Base-by-base conservation (phyloP, 2,329 filamentous ascomycete genomes). In the Phialophora chinensis region DNA sequence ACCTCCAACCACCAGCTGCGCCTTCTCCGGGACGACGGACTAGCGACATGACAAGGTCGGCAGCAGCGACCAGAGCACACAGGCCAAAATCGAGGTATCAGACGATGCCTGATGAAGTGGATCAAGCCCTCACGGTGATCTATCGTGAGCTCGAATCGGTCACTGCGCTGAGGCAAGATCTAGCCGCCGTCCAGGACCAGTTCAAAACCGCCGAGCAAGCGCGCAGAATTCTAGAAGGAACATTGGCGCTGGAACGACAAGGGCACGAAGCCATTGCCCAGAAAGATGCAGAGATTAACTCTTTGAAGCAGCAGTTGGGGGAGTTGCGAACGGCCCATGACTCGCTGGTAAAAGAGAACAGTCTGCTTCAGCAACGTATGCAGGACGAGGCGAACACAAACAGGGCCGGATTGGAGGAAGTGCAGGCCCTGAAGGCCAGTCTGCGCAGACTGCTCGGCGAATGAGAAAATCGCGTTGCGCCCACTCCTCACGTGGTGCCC, bases 381-480 rank as follows among this genome's bases (percentile, higher is more conserved):
- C 49, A 42, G 31, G 60, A 55, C 4, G 29, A 62, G 29, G 47
- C 54, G 50, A 55, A 1, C 38, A 50, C 49, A 20, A 29, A 7
- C 31, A 42, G 55, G 31, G 49, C 47, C 11, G 33, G 35, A 27
- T 29, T 62, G 60, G 60, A 62, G n/a, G 60, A 54, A 35, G 42
- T 62, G 60, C 27, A 55, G 33, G 49, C 49, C 14, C 50, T 62
- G 35, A 62, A 62, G 29, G 50, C 50, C 23, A 62, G 60, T 62
- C 60, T 62, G 29, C 60, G 60, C 49, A 44, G 60, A 23, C 31
- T 53, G 31, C 60, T 62, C 20, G 60, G 35, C n/a, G 44, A 62
- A 29, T 42, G 23, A 62, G 25, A 60, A 49, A 47, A 12, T 60
- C 7, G n/a, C 38, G 8, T n/a, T 1, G 17, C 6, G 23, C 17